Base-by-base conservation (phyloP, 768 basidiomycete species). In the Lentinula sp. region DNA sequence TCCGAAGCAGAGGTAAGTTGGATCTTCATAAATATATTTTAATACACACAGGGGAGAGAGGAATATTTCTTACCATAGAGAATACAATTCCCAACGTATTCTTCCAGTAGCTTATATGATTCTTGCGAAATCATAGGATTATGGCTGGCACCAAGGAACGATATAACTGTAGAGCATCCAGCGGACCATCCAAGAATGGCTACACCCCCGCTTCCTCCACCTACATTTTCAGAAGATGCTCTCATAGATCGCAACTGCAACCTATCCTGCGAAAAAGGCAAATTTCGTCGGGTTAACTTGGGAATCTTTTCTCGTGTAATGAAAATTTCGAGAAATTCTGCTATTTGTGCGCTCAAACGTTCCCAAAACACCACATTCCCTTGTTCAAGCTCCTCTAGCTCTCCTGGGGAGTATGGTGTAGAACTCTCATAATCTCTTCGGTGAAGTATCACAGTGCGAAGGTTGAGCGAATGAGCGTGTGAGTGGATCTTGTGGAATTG, bases 381-480 rank as follows among this genome's bases (percentile, higher is more conserved):
- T 6, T 53, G 39, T 5, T 41, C 28, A 9, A 71, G 57, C 12
- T 66, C 65, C 2, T 62, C 63, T 6, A 69, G 39, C 37, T 70
- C 70, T 10, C 28, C 54, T 50, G 66, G 62, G 18, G 64, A 62
- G 57, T 68, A 70, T 35, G 59, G 52, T 1, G 70, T 66, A 1
- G 68, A 66, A 2, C 67, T 67, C 6, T 59, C 45, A 51, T 71
- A 71, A 37, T 66, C 66, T 50, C 70, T 55, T 6, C 70, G 64
- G 54, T 70, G 69, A 13, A 64, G 56, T 46, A 65, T 7, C 4
- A 71, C 59, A 7, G 67, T 45, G 6, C 70, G 65, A 12, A 71
- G 49, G 43, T 69, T 68, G 10, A 62, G 35, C 0, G 54, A 15
- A 37, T 62, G 62, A 1, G 65, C 63, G 20, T 52, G 37, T 2